Base-by-base conservation (phyloP, 2,329 filamentous ascomycete genomes). In the Nemania sp. region DNA sequence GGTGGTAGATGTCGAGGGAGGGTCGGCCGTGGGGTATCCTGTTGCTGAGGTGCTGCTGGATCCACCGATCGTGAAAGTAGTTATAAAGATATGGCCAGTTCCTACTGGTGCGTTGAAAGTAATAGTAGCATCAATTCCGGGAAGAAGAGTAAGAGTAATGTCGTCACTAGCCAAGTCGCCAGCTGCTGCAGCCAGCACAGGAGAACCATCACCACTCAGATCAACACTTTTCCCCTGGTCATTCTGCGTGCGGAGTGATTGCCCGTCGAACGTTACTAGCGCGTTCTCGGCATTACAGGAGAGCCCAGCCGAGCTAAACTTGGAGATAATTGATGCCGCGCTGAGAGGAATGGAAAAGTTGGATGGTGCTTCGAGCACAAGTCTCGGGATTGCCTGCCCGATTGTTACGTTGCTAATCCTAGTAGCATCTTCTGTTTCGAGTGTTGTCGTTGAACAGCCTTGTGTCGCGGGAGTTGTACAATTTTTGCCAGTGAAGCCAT, bases 201-300 rank as follows among this genome's bases (percentile, higher is more conserved):
- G 61, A n/a, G 70, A 59, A 24, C 73, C 70, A 27, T 74, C 68
- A 20, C 72, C 73, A 20, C 71, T 70, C 2, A 72, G 56, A 13
- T 74, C 74, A 6, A 72, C 67, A 6, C 77, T 76, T 45, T 77
- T 73, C 5, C 76, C 69, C 18, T 76, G 68, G 4, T 71, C 74
- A 15, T 72, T 74, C 20, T 79, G 78, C 15, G 76, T 71, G 32
- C 83, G 79, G 3, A 79, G 77, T 1, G 82, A 79, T 63, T 79
- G 79, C 4, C 90, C 91, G 73, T 92, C 88, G 78, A 98, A 97
- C 0, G 92, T 93, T 18, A 98, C 91, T 3, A 99, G 85, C 0
- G 93, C 91, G 75, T 98, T 98, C 78, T 98, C 92, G 0, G 90
- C 89, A 8, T 89, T 88, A 79, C 96, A 99, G 62, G 92, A 94